A percentile compares a stretch with the other conserved stretches of the same genome.
phyloP scores from a whole-genome alignment of 2,329 filamentous ascomycete species.

The Apiospora malaysiana region DNA sequence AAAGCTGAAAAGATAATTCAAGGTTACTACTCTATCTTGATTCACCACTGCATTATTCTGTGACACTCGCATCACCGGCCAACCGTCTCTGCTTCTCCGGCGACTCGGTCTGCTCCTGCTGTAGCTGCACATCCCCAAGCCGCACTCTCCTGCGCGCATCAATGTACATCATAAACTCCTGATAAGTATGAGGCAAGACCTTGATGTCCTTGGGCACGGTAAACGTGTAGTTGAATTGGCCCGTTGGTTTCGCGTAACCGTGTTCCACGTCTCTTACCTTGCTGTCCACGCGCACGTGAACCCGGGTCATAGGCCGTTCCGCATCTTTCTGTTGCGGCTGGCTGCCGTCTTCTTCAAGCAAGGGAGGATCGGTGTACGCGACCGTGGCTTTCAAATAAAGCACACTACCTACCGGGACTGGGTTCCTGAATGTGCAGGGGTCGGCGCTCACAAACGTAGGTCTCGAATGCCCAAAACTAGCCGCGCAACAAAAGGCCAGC shows the following conservation, averaged over 20 bases:
- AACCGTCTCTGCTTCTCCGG: slow-evolving; percentile 26
- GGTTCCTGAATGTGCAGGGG: slow-evolving; percentile 76
- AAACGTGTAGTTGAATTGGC: slow-evolving; percentile 76
- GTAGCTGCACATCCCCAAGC: slow-evolving; percentile 39
- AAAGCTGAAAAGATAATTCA: background rate
- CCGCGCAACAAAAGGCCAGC: slow-evolving; percentile 76
- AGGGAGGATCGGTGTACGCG: slow-evolving; percentile 70
- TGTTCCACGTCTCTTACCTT: slow-evolving; percentile 74
- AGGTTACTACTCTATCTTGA: background rate
- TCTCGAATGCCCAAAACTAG: slow-evolving; percentile 71
- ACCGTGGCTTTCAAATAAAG: slow-evolving; percentile 76
- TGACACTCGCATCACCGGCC: slow-evolving; percentile 30
- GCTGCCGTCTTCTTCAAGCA: slow-evolving; percentile 56
- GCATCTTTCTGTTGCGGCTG: slow-evolving; percentile 36
- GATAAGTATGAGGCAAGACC: slow-evolving; percentile 40
- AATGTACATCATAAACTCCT: slow-evolving; percentile 47
- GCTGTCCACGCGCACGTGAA: slow-evolving; percentile 74
- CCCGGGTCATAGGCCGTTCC: slow-evolving; percentile 47
- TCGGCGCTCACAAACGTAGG: slow-evolving; percentile 76
- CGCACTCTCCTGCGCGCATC: slow-evolving; percentile 48
- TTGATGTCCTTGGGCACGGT: slow-evolving; percentile 44
- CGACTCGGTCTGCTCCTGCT: slow-evolving; percentile 29
- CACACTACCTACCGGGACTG: slow-evolving; percentile 76
- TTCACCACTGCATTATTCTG: slow-evolving; percentile 27
- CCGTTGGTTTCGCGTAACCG: slow-evolving; percentile 66